Conservation (phyloP, 306 rosid genomes). For the Carpinus viminea region DNA sequence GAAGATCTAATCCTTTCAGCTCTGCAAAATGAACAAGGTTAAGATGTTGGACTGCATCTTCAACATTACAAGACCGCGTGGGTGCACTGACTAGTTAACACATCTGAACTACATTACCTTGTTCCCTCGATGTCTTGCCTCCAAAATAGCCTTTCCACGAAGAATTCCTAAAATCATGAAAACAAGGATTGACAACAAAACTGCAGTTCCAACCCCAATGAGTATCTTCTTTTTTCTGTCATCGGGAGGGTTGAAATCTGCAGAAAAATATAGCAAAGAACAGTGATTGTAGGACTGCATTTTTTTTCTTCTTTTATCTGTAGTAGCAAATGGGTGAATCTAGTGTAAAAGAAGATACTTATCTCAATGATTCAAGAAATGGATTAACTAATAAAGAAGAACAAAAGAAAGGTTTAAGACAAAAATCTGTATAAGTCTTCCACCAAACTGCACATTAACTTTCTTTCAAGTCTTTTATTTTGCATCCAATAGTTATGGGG, state of each 20-base stretch:
- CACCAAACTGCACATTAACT: background rate
- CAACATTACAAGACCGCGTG: slow-evolving; percentile 10
- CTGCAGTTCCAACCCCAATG: slow-evolving; percentile 9
- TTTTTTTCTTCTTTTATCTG: no score
- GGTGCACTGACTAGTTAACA: background rate
- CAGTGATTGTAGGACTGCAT: background rate
- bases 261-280: background rate
- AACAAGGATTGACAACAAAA: slow-evolving; percentile 1
- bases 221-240: background rate
- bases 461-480: no score
- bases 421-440: background rate
- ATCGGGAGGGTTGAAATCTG: slow-evolving; percentile 26
- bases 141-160: slow-evolving; percentile 18
- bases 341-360: no score
- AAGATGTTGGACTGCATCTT: background rate
- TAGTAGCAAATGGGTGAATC: no score
- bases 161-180: slow-evolving; percentile 16
- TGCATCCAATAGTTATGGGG: no score
- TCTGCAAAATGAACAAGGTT: background rate
- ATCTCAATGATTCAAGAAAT: no score
- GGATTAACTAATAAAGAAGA: no score
- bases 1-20: slow-evolving; percentile 18
- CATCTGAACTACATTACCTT: slow-evolving; percentile 3
- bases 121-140: slow-evolving; percentile 22
- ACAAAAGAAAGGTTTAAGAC: no score